Evolutionary conservation across 257 asterid species (phyloP).

Genomic region (Knoxia roxburghii): DNA sequence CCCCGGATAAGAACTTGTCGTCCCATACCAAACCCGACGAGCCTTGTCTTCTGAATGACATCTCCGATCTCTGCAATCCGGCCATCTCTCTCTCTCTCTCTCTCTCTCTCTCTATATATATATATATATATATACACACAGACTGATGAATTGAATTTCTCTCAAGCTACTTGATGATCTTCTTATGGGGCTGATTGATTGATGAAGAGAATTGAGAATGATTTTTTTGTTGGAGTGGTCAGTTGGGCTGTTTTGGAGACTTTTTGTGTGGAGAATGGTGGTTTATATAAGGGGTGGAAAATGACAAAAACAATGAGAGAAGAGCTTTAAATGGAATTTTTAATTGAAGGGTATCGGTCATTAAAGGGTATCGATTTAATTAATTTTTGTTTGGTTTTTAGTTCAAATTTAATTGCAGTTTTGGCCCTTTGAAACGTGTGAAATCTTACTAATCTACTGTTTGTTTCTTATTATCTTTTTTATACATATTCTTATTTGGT

Average conservation of each 20-base stretch:
- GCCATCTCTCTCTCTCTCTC: slow-evolving; percentile 12
- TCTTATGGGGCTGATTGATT: too few species aligned
- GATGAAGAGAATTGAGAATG: not conserved
- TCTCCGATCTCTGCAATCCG: slow-evolving; percentile 40
- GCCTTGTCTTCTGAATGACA: slow-evolving; percentile 47
- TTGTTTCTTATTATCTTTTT: not conserved
- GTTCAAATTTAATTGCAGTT: slow-evolving; percentile 2
- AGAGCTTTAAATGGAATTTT: not conserved
- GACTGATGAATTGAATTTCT: too few species aligned
- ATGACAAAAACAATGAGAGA: slow-evolving; percentile 1
- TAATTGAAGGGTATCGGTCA: slow-evolving; percentile 15
- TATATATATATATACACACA: too few species aligned
- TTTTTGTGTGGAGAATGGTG: not conserved
- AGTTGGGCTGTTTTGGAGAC: slow-evolving; percentile 2
- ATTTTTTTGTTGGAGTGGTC: not conserved
- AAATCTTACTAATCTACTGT: too few species aligned
- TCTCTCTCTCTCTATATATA: too few species aligned
- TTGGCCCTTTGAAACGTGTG: slow-evolving; percentile 4
- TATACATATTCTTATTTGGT: slow-evolving; percentile 1
- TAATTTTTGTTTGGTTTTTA: not conserved
- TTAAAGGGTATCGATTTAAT: slow-evolving; percentile 12
- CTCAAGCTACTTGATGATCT: too few species aligned
- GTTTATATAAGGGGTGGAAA: slow-evolving; percentile 10
- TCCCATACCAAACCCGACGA: slow-evolving; percentile 53
- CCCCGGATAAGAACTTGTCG: slow-evolving; percentile 33